These are phyloP conservation scores for Tephrocybe rancida DNA, from an alignment of 768 basidiomycete genomes.

Conservation along the genomic window DNA sequence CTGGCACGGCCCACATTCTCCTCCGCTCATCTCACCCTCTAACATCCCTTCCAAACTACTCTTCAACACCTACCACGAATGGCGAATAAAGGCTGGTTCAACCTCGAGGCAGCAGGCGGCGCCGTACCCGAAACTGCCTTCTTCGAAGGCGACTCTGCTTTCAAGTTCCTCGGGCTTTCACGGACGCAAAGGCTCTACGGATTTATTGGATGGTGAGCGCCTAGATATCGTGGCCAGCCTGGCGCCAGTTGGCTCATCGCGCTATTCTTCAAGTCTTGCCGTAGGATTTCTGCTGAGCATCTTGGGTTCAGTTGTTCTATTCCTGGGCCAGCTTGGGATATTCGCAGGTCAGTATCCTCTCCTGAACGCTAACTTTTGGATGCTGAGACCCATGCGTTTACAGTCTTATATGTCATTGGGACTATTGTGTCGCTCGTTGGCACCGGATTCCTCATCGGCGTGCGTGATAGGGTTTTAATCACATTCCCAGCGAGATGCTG, in stretches of 20 bases:
- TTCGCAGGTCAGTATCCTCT: conserved; percentile 68
- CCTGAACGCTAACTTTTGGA: neutral
- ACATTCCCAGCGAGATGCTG: conserved; percentile 1
- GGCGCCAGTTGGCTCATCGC: neutral
- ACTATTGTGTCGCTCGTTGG: conserved; percentile 82
- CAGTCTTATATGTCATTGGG: conserved; percentile 84
- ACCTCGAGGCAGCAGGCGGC: conserved; percentile 69
- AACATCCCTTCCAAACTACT: conserved; percentile 3
- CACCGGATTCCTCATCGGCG: conserved; percentile 90
- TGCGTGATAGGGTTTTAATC: conserved; percentile 39
- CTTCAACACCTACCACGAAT: conserved; percentile 27
- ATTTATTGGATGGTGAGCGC: conserved; percentile 76
- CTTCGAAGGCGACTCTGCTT: conserved; percentile 90
- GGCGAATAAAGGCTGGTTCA: conserved; percentile 82
- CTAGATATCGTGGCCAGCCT: neutral
- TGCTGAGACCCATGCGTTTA: conserved; percentile 6
- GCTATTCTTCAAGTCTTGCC: conserved; percentile 49
- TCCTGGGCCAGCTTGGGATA: conserved; percentile 64
- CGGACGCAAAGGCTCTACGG: conserved; percentile 84
- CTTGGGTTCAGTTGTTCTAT: conserved; percentile 76
- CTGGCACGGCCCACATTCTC: conserved; percentile 32
- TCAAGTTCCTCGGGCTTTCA: conserved; percentile 76
- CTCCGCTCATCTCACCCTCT: conserved; percentile 1
- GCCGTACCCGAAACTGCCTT: conserved; percentile 77
- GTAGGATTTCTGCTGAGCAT: conserved; percentile 82